Base-by-base conservation (phyloP, 768 basidiomycete genomes). In the Lentinula raphanica region DNA sequence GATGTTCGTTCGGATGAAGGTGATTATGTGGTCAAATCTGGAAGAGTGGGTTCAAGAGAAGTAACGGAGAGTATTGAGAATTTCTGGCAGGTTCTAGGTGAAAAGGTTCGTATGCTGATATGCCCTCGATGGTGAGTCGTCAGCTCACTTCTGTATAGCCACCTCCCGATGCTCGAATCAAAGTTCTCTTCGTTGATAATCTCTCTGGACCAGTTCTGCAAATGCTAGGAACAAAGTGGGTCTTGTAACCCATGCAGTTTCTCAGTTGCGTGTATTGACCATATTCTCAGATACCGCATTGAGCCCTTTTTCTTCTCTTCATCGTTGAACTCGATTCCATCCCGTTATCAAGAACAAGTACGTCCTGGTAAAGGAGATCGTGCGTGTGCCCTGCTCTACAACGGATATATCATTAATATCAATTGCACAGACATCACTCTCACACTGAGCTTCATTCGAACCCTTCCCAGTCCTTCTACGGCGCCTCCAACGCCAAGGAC, bases 241-340 rank as follows among this genome's bases (percentile, higher is more conserved):
- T 65, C 17, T 29, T n/a, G 15, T 8, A 28, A 7, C 19, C 11
- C 19, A 8, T 13, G 31, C 39, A 21, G 19, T 48, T 2, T 27
- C 12, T 12, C 13, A 23, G 50, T 27, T 23, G 19, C 28, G n/a
- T n/a, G n/a, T n/a, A n/a, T 49, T 58, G 38, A 59, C 29, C 39
- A 58, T 55, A 36, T 32, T 11, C 13, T 28, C 40, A 78, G 77
- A 42, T 77, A 72, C 49, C 63, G 72, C 53, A 69, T 77, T 27
- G 75, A 78, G 57, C 75, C 77, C 0, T 76, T 78, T 61, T 78
- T 75, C 64, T 78, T 75, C 54, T 72, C 76, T 13, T 76, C 74
- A 0, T 76, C 77, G 0, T 57, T 74, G 17, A 75, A 76, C 56
- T 72, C 73, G 68, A 76, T 76, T 46, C 75, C 76, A 1, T 72